Evolutionary conservation across 1,139 yeast genomes (phyloP), one percentile per base, ranked within the genome.

Genomic region (Zygotorulaspora mrakii): DNA sequence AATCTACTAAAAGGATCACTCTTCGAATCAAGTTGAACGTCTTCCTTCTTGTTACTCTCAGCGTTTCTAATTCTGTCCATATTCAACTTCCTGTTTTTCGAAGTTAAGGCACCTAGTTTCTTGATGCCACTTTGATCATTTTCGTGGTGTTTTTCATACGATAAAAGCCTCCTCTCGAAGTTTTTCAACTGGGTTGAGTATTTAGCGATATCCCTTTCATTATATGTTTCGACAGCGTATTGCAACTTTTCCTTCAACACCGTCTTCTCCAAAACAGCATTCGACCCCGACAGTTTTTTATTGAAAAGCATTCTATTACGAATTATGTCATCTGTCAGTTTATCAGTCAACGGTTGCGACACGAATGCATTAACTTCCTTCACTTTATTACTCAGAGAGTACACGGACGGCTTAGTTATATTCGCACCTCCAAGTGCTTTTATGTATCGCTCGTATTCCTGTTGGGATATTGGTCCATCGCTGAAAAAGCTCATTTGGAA

Each of bases 1-100:
- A 91, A 74, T 61, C 97, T 76, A 48, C 87, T 79, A 64, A 91
- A 91, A 23, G 98, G 97, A 67, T 91, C 94, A 6, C 82, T 77
- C 38, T 69, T 73, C 13, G 69, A 67, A 35, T 72, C 79, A 39
- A 74, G 71, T 31, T 57, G 59, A 16, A 58, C 47, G 22, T 69
- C 71, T 34, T 67, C 68, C 54, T 71, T 71, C 47, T 77, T 83
- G 5, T 73, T 70, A 37, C 79, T 66, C 60, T 89, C 97, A 1
- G 95, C 96, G 54, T 76, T 75, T 54, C 95, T 78, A 48, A 88
- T 79, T 40, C 77, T 79, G 35, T 79, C 79, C 59, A 79, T 80
- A 63, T 89, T 91, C 47, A 83, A 74, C 54, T 79, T 82, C 60
- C 95, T 76, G 62, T 91, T 91, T 54, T 96, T 77, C 12, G 63